Evolutionary conservation across 495 filamentous ascomycete genomes (phyloP), one percentile per base, ranked within the genome.

Genomic region (Paragyromitra xinjiangensis): DNA sequence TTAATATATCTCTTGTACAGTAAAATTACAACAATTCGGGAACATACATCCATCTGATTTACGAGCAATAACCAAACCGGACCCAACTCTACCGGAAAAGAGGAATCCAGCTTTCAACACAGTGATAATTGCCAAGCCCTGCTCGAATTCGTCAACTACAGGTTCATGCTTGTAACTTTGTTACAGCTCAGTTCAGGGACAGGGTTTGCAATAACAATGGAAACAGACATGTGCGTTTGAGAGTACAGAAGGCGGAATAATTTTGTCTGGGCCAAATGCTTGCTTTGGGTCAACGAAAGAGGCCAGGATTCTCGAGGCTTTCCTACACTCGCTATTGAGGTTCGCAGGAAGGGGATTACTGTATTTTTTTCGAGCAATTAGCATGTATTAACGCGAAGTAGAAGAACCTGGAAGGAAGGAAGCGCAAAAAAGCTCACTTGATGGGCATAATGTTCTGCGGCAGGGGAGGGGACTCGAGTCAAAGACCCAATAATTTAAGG

Each of bases 61-160:
- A 69, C 95, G 91, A 19, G 95, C 95, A 76, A 99, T 92, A 64
- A 99, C 95, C 55, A 99, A 86, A 16, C 95, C 95, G 67, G 93
- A 95, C 66, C 95, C 95, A 83, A 97, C 97, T 72, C 95, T 91
- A 75, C 89, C 94, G 19, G 94, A 95, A 58, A 94, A 94, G 72
- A 99, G 88, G 85, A 99, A 98, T 59, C 96, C 95, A 74, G 93
- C 94, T 86, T 99, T 99, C 81, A 98, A 86, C 69, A 98, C 93
- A 0, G 96, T 97, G 73, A 99, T 89, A 77, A 99, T 91, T 3
- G 96, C 95, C 69, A 99, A 91, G 82, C 95, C 96, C 94, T 97
- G 75, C 22, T 51, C 69, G 50, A 42, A 73, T 64, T 24, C 29
- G n/a, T 80, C 69, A 79, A 55, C 42, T 64, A 58, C 24, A 77